Base-by-base conservation (phyloP, 768 basidiomycete genomes). In the Melanogaster broomeanus region DNA sequence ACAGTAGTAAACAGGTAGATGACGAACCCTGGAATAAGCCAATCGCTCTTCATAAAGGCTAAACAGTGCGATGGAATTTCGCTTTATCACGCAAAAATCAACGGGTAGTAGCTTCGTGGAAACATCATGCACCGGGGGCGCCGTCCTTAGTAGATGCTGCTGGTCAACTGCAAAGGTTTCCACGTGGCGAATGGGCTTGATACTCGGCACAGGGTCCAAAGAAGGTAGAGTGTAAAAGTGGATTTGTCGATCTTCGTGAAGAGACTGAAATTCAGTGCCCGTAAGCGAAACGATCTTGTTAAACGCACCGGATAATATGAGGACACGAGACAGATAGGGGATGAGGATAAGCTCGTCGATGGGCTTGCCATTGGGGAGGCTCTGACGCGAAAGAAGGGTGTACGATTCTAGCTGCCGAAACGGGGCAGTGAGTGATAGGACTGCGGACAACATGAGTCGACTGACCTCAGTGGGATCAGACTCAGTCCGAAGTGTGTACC, bases 111-210 rank as follows among this genome's bases (percentile, higher is more conserved):
- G 56, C 39, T 70, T 68, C 6, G 67, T 61, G 10, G 69, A 56
- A 13, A 68, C 58, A 28, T 70, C 78, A 55, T 75, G 76, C 21
- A 63, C 68, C 27, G 71, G 60, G 2, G 77, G 76, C 1, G 74
- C 61, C 0, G 78, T 77, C 9, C 85, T 76, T 37, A 71, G 73
- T 21, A 89, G 71, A 57, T 90, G 85, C 43, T 77, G 76, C 49
- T 94, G 84, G 62, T 98, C 95, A 0, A 97, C 83, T 0, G 93
- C 84, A 56, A 96, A 84, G 0, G 87, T 76, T 18, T 88, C 71
- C 4, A 91, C 88, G 52, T 94, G 85, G 40, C 93, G 81, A 21
- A 98, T 77, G 3, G 94, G 88, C 50, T 87, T 87, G 55, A 90
- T 84, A 11, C 72, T 76, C 4, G 72, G 70, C 0, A 90, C 77